Evolutionary conservation across 371 early-diverging fungal species (phyloP).

Genomic region (Catenaria anguillulae): DNA sequence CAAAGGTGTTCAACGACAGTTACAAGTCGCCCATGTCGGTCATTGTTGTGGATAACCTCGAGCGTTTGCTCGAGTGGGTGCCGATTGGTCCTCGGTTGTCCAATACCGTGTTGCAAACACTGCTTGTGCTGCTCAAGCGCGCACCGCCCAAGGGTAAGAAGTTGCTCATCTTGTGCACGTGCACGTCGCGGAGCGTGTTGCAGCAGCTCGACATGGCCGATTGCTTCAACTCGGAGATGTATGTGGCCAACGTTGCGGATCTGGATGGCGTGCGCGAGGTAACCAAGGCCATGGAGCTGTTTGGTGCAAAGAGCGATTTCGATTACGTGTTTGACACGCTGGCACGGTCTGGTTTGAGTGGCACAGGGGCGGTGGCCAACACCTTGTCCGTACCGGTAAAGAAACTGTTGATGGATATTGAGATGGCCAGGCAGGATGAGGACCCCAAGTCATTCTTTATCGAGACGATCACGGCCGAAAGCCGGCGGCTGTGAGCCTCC

Average conservation of each 20-base stretch:
- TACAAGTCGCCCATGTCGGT: slow-evolving; percentile 94
- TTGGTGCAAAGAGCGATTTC: slow-evolving; percentile 38
- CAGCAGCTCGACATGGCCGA: slow-evolving; percentile 76
- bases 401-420: slow-evolving; percentile 70
- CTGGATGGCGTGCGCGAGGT: slow-evolving; percentile 56
- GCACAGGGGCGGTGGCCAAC: not conserved
- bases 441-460: slow-evolving; percentile 33
- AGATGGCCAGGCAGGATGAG: slow-evolving; percentile 74
- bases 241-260: slow-evolving; percentile 57
- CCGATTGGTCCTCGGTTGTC: slow-evolving; percentile 97
- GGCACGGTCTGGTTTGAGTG: not conserved
- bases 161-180: slow-evolving; percentile 75
- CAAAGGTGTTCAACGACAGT: slow-evolving; percentile 89
- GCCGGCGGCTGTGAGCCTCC: too few relatives aligned
- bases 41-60: slow-evolving; percentile 95
- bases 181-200: slow-evolving; percentile 59
- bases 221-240: slow-evolving; percentile 68
- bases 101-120: slow-evolving; percentile 88
- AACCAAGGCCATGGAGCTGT: slow-evolving; percentile 40
- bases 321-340: slow-evolving; percentile 8
- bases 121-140: slow-evolving; percentile 80
- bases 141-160: slow-evolving; percentile 59
- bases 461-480: slow-evolving; percentile 5
- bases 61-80: slow-evolving; percentile 94
- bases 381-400: slow-evolving; percentile 59